Evolutionary conservation across 129 eudicot species (phyloP).

Genomic region (Escallonia rubra): DNA sequence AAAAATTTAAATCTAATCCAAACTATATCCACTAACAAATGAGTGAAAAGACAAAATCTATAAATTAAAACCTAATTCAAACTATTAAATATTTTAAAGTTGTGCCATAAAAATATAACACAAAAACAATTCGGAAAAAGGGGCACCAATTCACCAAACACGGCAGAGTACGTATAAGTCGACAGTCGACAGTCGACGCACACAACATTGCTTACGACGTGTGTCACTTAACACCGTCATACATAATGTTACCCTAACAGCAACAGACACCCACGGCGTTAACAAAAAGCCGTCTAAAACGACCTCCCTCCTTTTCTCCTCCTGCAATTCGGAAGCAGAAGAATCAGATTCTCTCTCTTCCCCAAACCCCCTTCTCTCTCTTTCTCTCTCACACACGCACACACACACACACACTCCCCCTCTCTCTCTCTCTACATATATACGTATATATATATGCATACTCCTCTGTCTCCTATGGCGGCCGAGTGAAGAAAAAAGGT

Average conservation of each 20-base stretch:
- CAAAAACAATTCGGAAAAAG: too few relatives aligned
- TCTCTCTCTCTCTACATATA: slow-evolving; percentile 15
- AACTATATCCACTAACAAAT: too few relatives aligned
- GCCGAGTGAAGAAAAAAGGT: slow-evolving; percentile 25
- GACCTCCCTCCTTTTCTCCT: slow-evolving; percentile 15
- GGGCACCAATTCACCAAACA: too few relatives aligned
- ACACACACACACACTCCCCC: neutral
- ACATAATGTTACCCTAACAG: neutral
- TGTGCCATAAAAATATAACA: too few relatives aligned
- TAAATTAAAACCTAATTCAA: too few relatives aligned
- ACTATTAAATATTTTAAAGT: too few relatives aligned
- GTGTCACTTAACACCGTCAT: slow-evolving; percentile 18
- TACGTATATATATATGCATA: slow-evolving; percentile 7
- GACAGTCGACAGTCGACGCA: too few relatives aligned
- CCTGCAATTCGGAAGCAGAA: slow-evolving; percentile 29
- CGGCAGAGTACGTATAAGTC: too few relatives aligned
- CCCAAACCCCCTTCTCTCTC: too few relatives aligned
- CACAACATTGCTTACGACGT: neutral
- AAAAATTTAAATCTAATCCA: too few relatives aligned
- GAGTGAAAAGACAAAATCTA: too few relatives aligned
- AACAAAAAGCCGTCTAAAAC: slow-evolving; percentile 30
- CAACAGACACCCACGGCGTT: slow-evolving; percentile 38
- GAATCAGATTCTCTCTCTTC: slow-evolving; percentile 32
- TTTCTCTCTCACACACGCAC: too few relatives aligned
- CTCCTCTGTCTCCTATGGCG: slow-evolving; percentile 20